These are phyloP conservation scores for Naumovozyma castellii DNA, from an alignment of 805 yeast species.

Conservation along the genomic window DNA sequence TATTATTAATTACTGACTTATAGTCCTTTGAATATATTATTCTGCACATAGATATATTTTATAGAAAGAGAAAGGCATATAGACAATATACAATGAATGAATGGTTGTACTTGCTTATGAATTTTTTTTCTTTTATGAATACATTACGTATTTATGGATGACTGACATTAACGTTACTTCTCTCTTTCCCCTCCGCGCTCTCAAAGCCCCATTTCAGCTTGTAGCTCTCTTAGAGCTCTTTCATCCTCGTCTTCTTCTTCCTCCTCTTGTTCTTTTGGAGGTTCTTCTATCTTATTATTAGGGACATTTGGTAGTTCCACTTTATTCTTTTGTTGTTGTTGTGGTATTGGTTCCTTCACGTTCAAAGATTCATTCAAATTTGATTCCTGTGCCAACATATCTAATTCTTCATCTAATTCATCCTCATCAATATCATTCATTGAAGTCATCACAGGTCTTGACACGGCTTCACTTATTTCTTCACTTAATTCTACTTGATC, in stretches of 20 bases:
- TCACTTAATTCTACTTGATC: constrained; percentile 94
- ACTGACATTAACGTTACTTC: too few species aligned
- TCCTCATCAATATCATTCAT: constrained; percentile 69
- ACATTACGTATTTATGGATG: too few species aligned
- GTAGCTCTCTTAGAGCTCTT: constrained; percentile 67
- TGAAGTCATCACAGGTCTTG: constrained; percentile 72
- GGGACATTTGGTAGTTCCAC: constrained; percentile 41
- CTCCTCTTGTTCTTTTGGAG: constrained; percentile 10
- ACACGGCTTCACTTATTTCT: constrained; percentile 91
- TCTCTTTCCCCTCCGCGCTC: too few species aligned
- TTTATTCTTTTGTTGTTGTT: constrained; percentile 8
- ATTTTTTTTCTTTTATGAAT: too few species aligned
- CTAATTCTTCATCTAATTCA: constrained; percentile 90
- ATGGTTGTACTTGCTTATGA: too few species aligned
- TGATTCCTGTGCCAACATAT: constrained; percentile 75
- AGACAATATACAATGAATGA: too few species aligned
- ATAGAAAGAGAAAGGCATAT: too few species aligned
- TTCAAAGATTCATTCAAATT: constrained; percentile 16
- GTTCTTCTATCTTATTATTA: constrained; percentile 24
- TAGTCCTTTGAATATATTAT: too few species aligned
- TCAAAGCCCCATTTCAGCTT: constrained; percentile 79
- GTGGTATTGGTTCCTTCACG: neutral
- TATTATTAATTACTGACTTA: neutral
- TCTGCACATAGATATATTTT: too few species aligned
- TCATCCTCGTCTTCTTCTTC: constrained; percentile 74